These are phyloP conservation scores for Plenodomus lindquistii DNA, from an alignment of 2,329 filamentous ascomycete genomes.

Conservation along the genomic window DNA sequence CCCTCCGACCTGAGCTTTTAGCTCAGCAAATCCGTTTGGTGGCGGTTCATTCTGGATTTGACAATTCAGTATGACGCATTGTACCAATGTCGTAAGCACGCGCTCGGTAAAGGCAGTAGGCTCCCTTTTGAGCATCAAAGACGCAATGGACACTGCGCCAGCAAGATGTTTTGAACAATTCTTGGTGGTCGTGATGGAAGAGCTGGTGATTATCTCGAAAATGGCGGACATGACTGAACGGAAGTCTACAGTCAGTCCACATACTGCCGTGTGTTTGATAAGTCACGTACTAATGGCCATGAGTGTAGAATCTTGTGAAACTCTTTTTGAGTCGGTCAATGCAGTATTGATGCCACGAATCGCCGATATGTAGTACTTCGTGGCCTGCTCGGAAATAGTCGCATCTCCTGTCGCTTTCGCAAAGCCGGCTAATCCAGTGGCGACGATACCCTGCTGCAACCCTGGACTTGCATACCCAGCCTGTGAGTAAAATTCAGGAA, in stretches of 20 bases:
- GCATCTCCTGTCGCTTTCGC: constrained; percentile 16
- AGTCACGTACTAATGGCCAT: constrained; percentile 16
- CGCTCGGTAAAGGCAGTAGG: constrained; percentile 15
- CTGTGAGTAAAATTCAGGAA: constrained; percentile 24
- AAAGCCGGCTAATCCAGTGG: constrained; percentile 31
- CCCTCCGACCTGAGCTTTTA: constrained; percentile 15
- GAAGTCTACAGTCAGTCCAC: neutral
- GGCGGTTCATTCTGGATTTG: constrained; percentile 29
- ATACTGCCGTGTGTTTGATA: neutral
- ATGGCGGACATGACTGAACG: constrained; percentile 24
- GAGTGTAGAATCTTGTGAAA: constrained; percentile 23
- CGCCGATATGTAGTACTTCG: constrained; percentile 24
- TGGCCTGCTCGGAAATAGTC: constrained; percentile 21
- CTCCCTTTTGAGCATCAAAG: constrained; percentile 19
- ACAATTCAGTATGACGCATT: constrained; percentile 29
- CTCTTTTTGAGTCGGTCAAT: constrained; percentile 15
- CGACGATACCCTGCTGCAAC: constrained; percentile 24
- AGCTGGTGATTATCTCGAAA: constrained; percentile 31
- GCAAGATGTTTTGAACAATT: constrained; percentile 33
- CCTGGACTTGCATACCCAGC: constrained; percentile 15
- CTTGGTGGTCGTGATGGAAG: constrained; percentile 16
- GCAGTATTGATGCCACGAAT: constrained; percentile 27
- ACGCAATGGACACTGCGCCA: constrained; percentile 31
- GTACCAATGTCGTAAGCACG: constrained; percentile 20
- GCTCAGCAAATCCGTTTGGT: constrained; percentile 16